A percentile compares a stretch with the other conserved stretches of the same genome.
phyloP scores from a whole-genome alignment of 106 monocot species.

The Amphibolis antarctica region DNA sequence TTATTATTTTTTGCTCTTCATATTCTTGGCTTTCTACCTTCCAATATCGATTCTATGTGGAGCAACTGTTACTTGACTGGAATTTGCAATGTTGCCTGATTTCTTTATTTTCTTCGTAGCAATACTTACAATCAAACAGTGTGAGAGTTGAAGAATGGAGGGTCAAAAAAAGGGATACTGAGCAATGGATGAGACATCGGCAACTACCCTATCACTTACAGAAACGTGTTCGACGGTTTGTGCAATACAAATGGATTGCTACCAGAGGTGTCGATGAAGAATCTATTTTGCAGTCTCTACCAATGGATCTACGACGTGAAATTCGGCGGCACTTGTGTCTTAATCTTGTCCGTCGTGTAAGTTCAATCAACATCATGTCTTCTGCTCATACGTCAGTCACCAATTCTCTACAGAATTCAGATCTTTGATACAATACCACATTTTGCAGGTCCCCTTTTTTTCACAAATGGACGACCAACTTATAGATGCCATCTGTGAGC shows the following conservation, averaged over 20 bases:
- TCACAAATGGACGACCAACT: conserved; percentile 81
- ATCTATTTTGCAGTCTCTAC: conserved; percentile 42
- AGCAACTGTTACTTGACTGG: too few relatives aligned
- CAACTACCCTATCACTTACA: conserved; percentile 48
- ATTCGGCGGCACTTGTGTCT: conserved; percentile 83
- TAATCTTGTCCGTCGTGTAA: conserved; percentile 76
- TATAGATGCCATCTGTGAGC: conserved; percentile 81
- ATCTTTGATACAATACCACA: background rate
- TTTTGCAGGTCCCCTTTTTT: conserved; percentile 74
- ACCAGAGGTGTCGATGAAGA: conserved; percentile 59
- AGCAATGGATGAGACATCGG: conserved; percentile 93
- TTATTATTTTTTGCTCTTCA: too few relatives aligned
- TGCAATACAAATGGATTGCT: conserved; percentile 81
- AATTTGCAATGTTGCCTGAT: too few relatives aligned
- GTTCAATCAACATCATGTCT: conserved; percentile 1
- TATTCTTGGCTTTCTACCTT: too few relatives aligned
- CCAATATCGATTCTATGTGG: too few relatives aligned
- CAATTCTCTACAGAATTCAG: background rate
- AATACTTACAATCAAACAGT: conserved; percentile 71
- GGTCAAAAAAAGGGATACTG: conserved; percentile 65
- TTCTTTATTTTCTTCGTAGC: background rate
- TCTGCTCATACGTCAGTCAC: background rate
- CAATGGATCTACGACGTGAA: conserved; percentile 68
- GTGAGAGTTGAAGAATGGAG: conserved; percentile 89
- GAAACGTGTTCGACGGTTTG: conserved; percentile 56